A percentile compares a stretch with the other conserved stretches of the same genome.
These are phyloP conservation scores for Vanrija sp. DNA, from an alignment of 1,284 basidiomycete genomes.

Conservation along the genomic window DNA sequence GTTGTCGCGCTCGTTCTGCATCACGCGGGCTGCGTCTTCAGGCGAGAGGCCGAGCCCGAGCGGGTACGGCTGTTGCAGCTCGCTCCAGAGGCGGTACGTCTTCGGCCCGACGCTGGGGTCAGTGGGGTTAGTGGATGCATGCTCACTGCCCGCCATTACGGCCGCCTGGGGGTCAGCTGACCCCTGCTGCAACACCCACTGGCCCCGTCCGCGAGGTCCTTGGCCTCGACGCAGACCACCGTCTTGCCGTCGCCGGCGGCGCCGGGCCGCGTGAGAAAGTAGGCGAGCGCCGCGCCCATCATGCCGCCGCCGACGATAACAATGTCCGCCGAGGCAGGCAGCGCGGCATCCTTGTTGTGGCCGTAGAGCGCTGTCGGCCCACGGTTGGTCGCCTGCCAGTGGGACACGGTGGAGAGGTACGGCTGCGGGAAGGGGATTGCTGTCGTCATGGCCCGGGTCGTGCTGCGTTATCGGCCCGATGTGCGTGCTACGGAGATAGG, in stretches of 20 bases:
- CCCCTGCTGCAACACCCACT: slow-evolving; percentile 16
- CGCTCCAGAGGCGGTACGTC: slow-evolving; percentile 15
- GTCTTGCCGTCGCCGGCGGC: slow-evolving; percentile 22
- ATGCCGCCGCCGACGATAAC: slow-evolving; percentile 32
- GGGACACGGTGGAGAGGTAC: slow-evolving; percentile 22
- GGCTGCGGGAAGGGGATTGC: slow-evolving; percentile 19
- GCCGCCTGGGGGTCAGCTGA: slow-evolving; percentile 20
- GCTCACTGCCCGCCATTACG: slow-evolving; percentile 38
- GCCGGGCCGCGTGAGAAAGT: slow-evolving; percentile 28
- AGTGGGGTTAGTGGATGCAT: background rate
- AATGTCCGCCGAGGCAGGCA: slow-evolving; percentile 18
- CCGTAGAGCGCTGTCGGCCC: slow-evolving; percentile 20
- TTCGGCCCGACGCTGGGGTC: slow-evolving; percentile 20
- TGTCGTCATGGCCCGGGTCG: slow-evolving; percentile 14
- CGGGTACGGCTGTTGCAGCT: slow-evolving; percentile 14
- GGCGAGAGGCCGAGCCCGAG: slow-evolving; percentile 8
- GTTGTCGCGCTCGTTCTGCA: slow-evolving; percentile 30
- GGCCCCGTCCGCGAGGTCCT: slow-evolving; percentile 40
- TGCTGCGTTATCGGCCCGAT: no score
- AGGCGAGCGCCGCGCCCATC: slow-evolving; percentile 28
- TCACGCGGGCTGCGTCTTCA: slow-evolving; percentile 19
- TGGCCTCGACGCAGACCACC: slow-evolving; percentile 35
- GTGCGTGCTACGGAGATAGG: no score
- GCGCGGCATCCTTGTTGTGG: slow-evolving; percentile 6
- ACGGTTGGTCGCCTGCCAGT: slow-evolving; percentile 31